Base-by-base conservation (phyloP, 1,284 basidiomycete genomes). In the Apiotrichum sp. region DNA sequence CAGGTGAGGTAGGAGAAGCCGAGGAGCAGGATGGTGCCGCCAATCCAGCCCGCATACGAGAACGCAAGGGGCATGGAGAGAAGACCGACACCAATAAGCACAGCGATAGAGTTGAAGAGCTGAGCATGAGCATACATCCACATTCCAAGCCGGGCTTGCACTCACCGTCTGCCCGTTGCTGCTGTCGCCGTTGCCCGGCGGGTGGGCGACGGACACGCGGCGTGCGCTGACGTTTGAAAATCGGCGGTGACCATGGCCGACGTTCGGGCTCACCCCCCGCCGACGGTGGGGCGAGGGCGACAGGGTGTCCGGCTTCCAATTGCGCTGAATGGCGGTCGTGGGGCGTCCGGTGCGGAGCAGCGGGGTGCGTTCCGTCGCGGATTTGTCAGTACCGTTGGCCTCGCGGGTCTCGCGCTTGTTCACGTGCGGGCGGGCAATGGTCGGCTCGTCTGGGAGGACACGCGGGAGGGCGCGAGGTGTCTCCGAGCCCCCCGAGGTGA, bases 101-200 rank as follows among this genome's bases (percentile, higher is more conserved):
- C 88, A 8, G 89, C 90, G 47, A 87, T 87, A 7, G 87, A 86
- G 67, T 95, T 95, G 78, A 93, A 93, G n/a, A 95, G 77, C 88
- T 90, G 62, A n/a, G 38, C 64, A 64, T 42, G 55, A 38, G 31
- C 43, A 8, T 8, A 38, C 36, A 38, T 7, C 8, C 13, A 8
- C 8, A 49, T 46, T 57, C n/a, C 43, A 40, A 33, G 53, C 50
- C 22, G 51, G 50, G 9, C 54, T 7, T 8, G 41, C 40, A 72
- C 84, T 64, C 66, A 89, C 89, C 22, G 88, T 91, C 71, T 92
- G 89, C 32, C 87, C 86, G 68, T 86, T 89, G 2, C 89, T 91
- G 60, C 70, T 87, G 85, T 72, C 82, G 76, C 45, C 88, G 32
- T 35, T 44, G 29, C 32, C 44, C 36, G 36, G 10, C 13, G 22